phyloP scores from a whole-genome alignment of 1,139 yeast genomes.

The Sugiyamaella grinbergsii region DNA sequence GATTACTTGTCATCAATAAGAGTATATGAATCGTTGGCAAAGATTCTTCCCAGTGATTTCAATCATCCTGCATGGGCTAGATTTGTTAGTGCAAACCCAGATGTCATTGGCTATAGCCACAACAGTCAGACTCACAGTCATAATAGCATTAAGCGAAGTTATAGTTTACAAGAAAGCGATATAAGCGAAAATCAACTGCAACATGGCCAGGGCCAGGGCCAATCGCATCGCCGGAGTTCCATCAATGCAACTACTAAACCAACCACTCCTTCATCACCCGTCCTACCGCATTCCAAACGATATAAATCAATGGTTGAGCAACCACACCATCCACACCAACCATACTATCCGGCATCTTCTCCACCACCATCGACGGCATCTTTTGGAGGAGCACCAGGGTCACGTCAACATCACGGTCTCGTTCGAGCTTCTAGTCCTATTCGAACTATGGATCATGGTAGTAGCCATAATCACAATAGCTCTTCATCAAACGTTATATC shows the following conservation, averaged over 20 bases:
- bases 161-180: constrained; percentile 3
- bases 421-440: constrained; percentile 14
- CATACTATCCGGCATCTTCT: constrained; percentile 28
- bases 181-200: neutral
- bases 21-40: constrained; percentile 28
- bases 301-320: constrained; percentile 21
- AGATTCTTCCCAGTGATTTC: constrained; percentile 27
- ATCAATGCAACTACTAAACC: neutral
- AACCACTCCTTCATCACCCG: constrained; percentile 6
- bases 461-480: neutral
- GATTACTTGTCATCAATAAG: constrained; percentile 29
- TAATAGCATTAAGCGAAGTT: neutral
- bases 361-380: constrained; percentile 23
- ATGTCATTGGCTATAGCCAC: neutral
- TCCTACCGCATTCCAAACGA: constrained; percentile 17
- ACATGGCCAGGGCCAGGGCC: neutral
- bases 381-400: neutral
- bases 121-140: neutral
- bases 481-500: constrained; percentile 7
- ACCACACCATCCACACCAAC: constrained; percentile 8
- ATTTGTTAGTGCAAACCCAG: constrained; percentile 19
- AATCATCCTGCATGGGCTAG: constrained; percentile 31
- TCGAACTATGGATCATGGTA: neutral
- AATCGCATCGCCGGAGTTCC: neutral
- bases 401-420: neutral